Conservation (phyloP, 2,329 filamentous ascomycete species). For the Rhynchosporium graminicola region DNA sequence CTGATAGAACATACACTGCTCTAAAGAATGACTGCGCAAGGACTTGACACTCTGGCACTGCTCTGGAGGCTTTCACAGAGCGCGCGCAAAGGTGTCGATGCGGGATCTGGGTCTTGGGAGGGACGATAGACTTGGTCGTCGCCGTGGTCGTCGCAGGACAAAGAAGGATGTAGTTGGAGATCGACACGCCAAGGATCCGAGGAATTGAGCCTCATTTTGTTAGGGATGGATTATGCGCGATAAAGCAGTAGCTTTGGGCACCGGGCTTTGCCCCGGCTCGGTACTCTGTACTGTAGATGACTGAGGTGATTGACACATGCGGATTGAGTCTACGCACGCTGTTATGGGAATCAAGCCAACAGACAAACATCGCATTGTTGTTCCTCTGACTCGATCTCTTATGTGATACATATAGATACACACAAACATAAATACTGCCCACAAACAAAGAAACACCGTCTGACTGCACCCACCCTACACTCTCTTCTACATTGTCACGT, state of each 20-base stretch:
- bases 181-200: slow-evolving; percentile 8
- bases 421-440: neutral
- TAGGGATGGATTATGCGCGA: slow-evolving; percentile 25
- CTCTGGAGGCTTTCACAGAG: slow-evolving; percentile 38
- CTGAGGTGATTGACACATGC: neutral
- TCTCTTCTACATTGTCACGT: neutral
- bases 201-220: slow-evolving; percentile 3
- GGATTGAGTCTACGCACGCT: neutral
- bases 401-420: too few relatives aligned
- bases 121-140: slow-evolving; percentile 26
- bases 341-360: slow-evolving; percentile 11
- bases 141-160: slow-evolving; percentile 17
- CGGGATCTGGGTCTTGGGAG: slow-evolving; percentile 24
- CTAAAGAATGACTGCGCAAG: slow-evolving; percentile 38
- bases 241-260: neutral
- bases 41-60: slow-evolving; percentile 39
- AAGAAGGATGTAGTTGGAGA: slow-evolving; percentile 5
- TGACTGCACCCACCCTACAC: neutral
- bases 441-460: neutral
- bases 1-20: slow-evolving; percentile 35
- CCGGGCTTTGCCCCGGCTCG: neutral
- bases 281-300: neutral
- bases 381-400: too few relatives aligned
- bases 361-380: neutral
- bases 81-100: slow-evolving; percentile 40